A percentile compares a stretch with the other conserved stretches of the same genome.
Evolutionary conservation across 2,329 filamentous ascomycete genomes (phyloP).

Genomic region (Davidsoniella virescens): DNA sequence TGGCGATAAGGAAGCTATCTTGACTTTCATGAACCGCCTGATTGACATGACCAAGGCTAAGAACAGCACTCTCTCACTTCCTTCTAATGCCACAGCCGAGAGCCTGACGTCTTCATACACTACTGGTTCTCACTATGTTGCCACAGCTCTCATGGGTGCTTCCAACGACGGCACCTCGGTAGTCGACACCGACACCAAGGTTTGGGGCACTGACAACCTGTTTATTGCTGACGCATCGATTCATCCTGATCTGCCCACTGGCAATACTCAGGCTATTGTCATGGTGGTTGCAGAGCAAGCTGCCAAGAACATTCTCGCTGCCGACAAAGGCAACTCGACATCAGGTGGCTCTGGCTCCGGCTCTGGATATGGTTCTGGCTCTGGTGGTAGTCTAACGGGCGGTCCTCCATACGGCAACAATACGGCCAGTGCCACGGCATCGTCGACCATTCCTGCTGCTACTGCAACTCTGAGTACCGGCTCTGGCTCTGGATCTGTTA

Average conservation of each 20-base stretch:
- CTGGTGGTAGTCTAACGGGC: neutral
- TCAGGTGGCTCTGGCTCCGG: neutral
- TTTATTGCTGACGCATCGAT: conserved; percentile 53
- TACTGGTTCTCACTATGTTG: conserved; percentile 40
- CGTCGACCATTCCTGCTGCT: neutral
- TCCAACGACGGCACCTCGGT: conserved; percentile 35
- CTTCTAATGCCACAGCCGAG: conserved; percentile 27
- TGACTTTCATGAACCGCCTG: conserved; percentile 40
- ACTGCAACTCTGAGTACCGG: neutral
- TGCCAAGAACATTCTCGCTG: conserved; percentile 20
- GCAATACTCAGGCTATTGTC: conserved; percentile 51
- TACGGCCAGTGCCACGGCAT: neutral
- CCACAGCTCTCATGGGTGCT: conserved; percentile 12
- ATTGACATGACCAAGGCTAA: conserved; percentile 36
- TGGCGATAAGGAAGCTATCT: conserved; percentile 45
- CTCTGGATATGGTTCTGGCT: neutral
- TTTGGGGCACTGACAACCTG: conserved; percentile 52
- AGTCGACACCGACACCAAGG: conserved; percentile 45
- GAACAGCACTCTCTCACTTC: conserved; percentile 27
- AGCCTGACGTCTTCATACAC: conserved; percentile 44
- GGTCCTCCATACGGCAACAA: neutral
- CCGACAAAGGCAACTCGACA: neutral
- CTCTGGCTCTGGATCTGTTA: neutral
- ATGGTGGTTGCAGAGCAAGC: conserved; percentile 51
- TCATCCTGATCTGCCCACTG: conserved; percentile 51